Evolutionary conservation across 768 basidiomycete genomes (phyloP), one percentile per base, ranked within the genome.

Genomic region (Suillus subalutaceus): DNA sequence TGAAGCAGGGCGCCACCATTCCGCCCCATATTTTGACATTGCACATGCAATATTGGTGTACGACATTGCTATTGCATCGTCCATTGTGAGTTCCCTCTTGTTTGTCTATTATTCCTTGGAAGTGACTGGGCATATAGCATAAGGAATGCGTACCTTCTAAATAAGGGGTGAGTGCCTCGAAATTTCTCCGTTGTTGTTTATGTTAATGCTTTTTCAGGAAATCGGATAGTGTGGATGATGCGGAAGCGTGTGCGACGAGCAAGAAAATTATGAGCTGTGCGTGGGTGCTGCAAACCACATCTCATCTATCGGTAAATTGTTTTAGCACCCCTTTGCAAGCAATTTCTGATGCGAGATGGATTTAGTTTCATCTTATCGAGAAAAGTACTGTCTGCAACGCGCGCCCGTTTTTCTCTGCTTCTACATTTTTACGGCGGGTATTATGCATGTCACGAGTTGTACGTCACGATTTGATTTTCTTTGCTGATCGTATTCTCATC

Each of bases 11-110:
- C 18, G 23, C 76, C 18, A 73, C 80, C 23, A 85, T 85, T 7
- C 83, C 83, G 2, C 90, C 91, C 5, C 88, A 91, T 69, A 78
- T 91, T 32, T 77, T 93, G 64, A 90, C 89, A 48, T 78, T 94
- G 60, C 92, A 93, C 72, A 90, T 93, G 91, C 90, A 92, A 71
- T 93, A 93, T 72, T 94, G 92, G 92, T 91, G 90, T 72, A 86
- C 90, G 13, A 86, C 89, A 30, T 74, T 94, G 40, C 73, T 94
- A 37, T 77, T 93, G 60, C 91, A 93, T 74, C 85, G 92, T 20
- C 92, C 92, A 13, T 93, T 93, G 91, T 92, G 74, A 79, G 90
- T 81, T 30, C 43, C 65, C 15, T 23, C 26, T 62, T 7, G 32
- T 61, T 50, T 72, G n/a, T 73, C 23, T 16, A 7, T 35, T 23